phyloP scores from a whole-genome alignment of 257 asterid genomes.

The Gentiana straminea region DNA sequence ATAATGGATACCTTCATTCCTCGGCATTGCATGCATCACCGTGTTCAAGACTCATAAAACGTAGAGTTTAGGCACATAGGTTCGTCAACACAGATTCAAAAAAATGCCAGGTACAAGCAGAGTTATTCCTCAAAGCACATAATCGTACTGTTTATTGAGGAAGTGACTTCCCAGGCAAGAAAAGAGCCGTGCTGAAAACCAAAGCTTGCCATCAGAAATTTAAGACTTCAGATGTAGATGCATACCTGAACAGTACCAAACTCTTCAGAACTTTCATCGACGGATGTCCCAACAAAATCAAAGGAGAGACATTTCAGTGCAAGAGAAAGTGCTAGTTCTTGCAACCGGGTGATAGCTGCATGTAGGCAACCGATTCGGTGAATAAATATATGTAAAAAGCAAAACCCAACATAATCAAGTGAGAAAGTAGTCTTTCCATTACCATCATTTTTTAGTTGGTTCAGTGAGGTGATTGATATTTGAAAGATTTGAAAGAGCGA shows the following conservation, averaged over 20 bases:
- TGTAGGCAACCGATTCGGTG: constrained; percentile 5
- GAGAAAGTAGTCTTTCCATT: constrained; percentile 8
- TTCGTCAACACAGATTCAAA: neutral
- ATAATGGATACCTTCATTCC: neutral
- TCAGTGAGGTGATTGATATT: constrained; percentile 79
- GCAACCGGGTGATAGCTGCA: constrained; percentile 67
- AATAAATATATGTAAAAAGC: neutral
- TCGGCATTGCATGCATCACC: neutral
- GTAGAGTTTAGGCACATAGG: neutral
- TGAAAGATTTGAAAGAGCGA: constrained; percentile 86
- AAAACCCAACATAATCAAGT: neutral
- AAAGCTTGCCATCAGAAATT: neutral
- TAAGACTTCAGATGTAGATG: neutral
- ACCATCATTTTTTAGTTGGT: constrained; percentile 91
- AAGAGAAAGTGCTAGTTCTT: constrained; percentile 80
- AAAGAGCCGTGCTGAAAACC: neutral
- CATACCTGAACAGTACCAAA: constrained; percentile 92
- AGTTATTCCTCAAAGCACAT: neutral
- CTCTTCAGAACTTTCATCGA: constrained; percentile 97
- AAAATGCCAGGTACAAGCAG: neutral
- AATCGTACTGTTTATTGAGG: neutral
- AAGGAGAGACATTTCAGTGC: constrained; percentile 84
- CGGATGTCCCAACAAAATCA: constrained; percentile 92
- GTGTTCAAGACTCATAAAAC: neutral
- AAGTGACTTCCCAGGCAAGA: constrained; percentile 1